Evolutionary conservation across 106 monocot genomes (phyloP).

Genomic region (Posidonia australis): DNA sequence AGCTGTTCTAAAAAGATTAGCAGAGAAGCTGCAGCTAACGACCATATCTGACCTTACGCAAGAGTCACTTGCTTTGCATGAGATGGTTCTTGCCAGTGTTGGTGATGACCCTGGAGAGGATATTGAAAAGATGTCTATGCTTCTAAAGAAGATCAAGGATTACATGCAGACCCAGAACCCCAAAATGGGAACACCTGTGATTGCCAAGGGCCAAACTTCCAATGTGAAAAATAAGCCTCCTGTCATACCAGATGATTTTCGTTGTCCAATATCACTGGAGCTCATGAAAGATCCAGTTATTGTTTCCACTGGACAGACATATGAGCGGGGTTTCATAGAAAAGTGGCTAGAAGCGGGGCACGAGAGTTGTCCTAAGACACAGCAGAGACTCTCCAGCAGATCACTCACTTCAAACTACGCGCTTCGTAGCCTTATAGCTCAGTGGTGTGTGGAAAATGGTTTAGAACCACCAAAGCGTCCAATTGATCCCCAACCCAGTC

Average conservation of each 20-base stretch:
- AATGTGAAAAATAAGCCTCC: constrained; percentile 33
- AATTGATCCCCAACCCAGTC: constrained; percentile 7
- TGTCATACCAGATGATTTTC: constrained; percentile 77
- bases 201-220: constrained; percentile 11
- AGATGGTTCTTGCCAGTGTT: constrained; percentile 56
- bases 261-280: constrained; percentile 83
- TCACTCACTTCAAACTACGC: constrained; percentile 85
- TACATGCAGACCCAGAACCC: constrained; percentile 72
- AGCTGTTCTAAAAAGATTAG: constrained; percentile 40
- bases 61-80: constrained; percentile 91
- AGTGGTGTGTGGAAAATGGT: constrained; percentile 89
- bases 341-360: constrained; percentile 83
- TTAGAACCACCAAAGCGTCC: constrained; percentile 67
- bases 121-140: constrained; percentile 89
- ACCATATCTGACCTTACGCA: constrained; percentile 84
- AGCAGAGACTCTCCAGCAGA: constrained; percentile 50
- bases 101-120: constrained; percentile 59
- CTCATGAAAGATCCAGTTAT: constrained; percentile 96
- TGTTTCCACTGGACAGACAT: constrained; percentile 91
- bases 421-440: constrained; percentile 78
- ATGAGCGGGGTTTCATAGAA: constrained; percentile 72
- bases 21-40: constrained; percentile 63
- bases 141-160: constrained; percentile 92
- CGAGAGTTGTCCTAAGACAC: constrained; percentile 90
- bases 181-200: constrained; percentile 48